Percentiles rank a stretch among this genome's conserved stretches.
Evolutionary conservation across 306 rosid species (phyloP).

Genomic region (Trifolium dubium): DNA sequence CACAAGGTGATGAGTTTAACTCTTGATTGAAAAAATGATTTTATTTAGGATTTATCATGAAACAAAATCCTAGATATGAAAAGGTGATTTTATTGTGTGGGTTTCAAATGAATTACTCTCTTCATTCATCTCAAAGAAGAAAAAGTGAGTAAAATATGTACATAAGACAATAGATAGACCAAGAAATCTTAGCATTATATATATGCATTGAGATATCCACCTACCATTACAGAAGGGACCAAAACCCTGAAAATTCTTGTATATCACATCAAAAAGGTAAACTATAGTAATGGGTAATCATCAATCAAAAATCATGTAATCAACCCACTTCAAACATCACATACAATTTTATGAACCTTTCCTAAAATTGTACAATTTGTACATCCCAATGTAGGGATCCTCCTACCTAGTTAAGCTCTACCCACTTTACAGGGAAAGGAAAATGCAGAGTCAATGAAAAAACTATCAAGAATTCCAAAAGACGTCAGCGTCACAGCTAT

Average conservation of each 20-base stretch:
- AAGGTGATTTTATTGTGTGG: not conserved
- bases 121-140: not conserved
- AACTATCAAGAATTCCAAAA: conserved; percentile 80
- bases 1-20: too few species aligned
- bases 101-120: not conserved
- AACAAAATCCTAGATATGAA: not conserved
- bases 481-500: conserved; percentile 72
- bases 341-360: conserved; percentile 11
- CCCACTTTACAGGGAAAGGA: conserved; percentile 25
- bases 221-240: not conserved
- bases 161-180: not conserved
- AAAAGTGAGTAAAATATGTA: not conserved
- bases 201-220: not conserved
- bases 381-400: conserved; percentile 26
- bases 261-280: not conserved
- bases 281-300: conserved; percentile 8
- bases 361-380: conserved; percentile 32
- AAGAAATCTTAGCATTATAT: not conserved
- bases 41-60: not conserved
- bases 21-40: not conserved
- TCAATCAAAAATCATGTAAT: conserved; percentile 22
- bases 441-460: not conserved
- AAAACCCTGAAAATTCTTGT: conserved; percentile 1
- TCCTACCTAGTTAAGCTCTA: conserved; percentile 42
- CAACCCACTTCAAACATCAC: conserved; percentile 23